Conservation (phyloP, 129 eudicot species). For the Smallanthus sonchifolius region DNA sequence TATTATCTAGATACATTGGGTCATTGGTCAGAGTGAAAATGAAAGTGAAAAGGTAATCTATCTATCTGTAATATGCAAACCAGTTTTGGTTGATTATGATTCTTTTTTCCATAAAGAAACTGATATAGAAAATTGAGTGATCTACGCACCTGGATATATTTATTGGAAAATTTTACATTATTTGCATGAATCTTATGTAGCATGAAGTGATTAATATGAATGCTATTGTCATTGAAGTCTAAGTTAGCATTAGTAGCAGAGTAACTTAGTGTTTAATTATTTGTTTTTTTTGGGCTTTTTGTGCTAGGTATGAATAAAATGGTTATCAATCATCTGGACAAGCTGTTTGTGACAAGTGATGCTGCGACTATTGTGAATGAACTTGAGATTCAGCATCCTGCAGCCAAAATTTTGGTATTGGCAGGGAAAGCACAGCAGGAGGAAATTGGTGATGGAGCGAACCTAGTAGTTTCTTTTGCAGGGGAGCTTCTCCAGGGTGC, state of each 20-base stretch:
- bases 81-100: background rate
- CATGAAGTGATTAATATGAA: background rate
- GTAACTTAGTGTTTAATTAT: background rate
- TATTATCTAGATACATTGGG: too few species aligned
- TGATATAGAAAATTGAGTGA: background rate
- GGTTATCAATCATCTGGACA: slow-evolving; percentile 96
- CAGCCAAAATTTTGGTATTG: slow-evolving; percentile 76
- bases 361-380: slow-evolving; percentile 91
- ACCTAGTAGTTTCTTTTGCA: slow-evolving; percentile 74
- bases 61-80: background rate
- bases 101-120: background rate
- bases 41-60: background rate
- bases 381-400: slow-evolving; percentile 94
- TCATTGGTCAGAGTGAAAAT: background rate
- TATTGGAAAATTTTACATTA: too few species aligned
- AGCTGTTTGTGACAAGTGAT: slow-evolving; percentile 86
- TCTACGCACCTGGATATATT: background rate
- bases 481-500: slow-evolving; percentile 90
- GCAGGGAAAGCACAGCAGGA: slow-evolving; percentile 94
- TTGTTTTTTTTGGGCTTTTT: background rate
- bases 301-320: slow-evolving; percentile 82
- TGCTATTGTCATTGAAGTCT: background rate
- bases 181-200: background rate
- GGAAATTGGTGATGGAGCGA: slow-evolving; percentile 95
- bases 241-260: background rate